Evolutionary conservation across 208 protist species (phyloP).

Genomic region (Wallacemonas sp.): DNA sequence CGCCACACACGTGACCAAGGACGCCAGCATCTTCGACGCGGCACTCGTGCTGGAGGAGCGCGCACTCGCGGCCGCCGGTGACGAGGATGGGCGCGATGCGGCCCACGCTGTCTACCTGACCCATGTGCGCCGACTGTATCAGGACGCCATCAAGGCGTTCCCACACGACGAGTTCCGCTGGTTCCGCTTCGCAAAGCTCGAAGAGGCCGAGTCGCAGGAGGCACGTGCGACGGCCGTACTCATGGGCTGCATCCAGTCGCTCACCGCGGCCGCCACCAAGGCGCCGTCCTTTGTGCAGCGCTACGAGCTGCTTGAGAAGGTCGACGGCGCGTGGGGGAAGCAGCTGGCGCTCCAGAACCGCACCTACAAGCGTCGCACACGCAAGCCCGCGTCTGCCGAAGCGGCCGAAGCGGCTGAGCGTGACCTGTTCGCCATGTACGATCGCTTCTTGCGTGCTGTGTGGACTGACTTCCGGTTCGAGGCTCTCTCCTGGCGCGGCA

Average conservation of each 20-base stretch:
- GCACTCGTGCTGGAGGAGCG: conserved; percentile 4
- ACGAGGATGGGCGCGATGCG: background rate
- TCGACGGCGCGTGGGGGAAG: conserved; percentile 70
- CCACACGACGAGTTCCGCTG: conserved; percentile 61
- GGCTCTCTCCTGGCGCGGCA: conserved; percentile 57
- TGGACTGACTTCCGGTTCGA: conserved; percentile 78
- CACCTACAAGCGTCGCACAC: conserved; percentile 26
- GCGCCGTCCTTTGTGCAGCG: conserved; percentile 59
- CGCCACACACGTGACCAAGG: conserved; percentile 51
- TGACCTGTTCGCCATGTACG: conserved; percentile 41
- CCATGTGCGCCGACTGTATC: conserved; percentile 38
- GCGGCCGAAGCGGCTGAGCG: conserved; percentile 16
- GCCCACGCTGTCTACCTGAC: conserved; percentile 18
- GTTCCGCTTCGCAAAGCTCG: conserved; percentile 75
- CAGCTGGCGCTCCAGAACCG: conserved; percentile 57
- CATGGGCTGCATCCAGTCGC: conserved; percentile 43
- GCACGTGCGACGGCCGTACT: conserved; percentile 62
- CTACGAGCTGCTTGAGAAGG: conserved; percentile 67
- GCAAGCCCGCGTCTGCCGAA: conserved; percentile 10
- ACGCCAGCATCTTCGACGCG: conserved; percentile 30
- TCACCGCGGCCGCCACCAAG: conserved; percentile 49
- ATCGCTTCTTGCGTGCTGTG: conserved; percentile 61
- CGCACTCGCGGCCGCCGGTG: background rate
- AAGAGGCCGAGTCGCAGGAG: conserved; percentile 62
- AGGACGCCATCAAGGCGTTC: conserved; percentile 65